Percentiles rank a stretch among this genome's conserved stretches.
Evolutionary conservation across 1,284 basidiomycete genomes (phyloP).

Genomic region (Cutaneotrichosporon cavernicola): DNA sequence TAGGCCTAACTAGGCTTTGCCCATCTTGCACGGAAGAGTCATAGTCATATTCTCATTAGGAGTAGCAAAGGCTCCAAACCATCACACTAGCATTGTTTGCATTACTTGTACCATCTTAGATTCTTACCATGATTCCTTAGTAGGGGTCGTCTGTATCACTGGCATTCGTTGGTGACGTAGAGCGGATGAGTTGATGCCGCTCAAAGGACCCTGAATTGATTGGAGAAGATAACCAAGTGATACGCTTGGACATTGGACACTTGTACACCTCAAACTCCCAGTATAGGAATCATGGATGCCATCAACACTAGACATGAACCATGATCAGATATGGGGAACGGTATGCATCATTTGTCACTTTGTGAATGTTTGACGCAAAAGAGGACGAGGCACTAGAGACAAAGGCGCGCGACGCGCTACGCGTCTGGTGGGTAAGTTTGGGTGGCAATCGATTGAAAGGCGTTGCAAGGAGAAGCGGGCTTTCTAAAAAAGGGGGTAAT

Average conservation of each 20-base stretch:
- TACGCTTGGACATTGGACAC: too few species aligned
- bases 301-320: neutral
- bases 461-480: too few species aligned
- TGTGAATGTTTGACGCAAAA: neutral
- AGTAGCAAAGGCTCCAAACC: neutral
- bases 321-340: neutral
- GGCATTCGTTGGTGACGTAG: too few species aligned
- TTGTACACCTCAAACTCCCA: too few species aligned
- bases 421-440: neutral
- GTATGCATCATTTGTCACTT: neutral
- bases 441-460: too few species aligned
- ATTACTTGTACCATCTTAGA: neutral
- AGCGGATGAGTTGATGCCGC: too few species aligned
- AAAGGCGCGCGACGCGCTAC: neutral
- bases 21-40: neutral
- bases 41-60: neutral
- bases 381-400: neutral
- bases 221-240: too few species aligned
- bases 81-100: constrained; percentile 1
- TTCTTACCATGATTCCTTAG: too few species aligned
- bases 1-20: neutral
- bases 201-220: too few species aligned
- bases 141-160: too few species aligned
- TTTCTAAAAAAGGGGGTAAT: neutral
- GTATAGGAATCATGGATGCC: too few species aligned